Evolutionary conservation across 805 yeast genomes (phyloP).

Genomic region (Metschnikowia chrysomelidarum): DNA sequence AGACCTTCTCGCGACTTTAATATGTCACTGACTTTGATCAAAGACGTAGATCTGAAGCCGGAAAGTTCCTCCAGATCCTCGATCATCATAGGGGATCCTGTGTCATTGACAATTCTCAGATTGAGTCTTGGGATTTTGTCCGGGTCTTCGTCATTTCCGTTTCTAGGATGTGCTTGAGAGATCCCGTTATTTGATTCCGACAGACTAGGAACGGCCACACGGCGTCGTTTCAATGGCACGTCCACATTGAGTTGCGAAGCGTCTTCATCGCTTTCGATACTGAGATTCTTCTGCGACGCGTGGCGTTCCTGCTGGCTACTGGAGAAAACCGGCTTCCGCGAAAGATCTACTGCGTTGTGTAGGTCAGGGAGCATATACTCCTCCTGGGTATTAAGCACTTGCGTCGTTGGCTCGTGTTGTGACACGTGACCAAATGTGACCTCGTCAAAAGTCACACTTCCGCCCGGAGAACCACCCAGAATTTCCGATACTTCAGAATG

Average conservation of each 20-base stretch:
- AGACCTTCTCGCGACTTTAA: neutral
- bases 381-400: constrained; percentile 34
- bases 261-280: constrained; percentile 8
- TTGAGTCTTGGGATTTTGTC: no score
- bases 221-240: constrained; percentile 21
- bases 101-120: neutral
- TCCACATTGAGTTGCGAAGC: constrained; percentile 28
- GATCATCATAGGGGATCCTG: neutral
- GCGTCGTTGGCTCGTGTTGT: constrained; percentile 24
- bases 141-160: no score
- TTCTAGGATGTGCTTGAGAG: no score
- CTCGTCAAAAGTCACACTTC: constrained; percentile 11
- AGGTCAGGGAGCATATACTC: constrained; percentile 13
- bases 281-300: constrained; percentile 3
- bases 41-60: neutral
- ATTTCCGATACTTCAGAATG: no score
- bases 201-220: constrained; percentile 6
- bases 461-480: no score
- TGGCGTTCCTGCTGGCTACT: constrained; percentile 19
- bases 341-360: constrained; percentile 13
- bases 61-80: neutral
- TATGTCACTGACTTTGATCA: no score
- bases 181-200: constrained; percentile 4
- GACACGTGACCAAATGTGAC: constrained; percentile 1
- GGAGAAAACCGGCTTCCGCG: constrained; percentile 17